Evolutionary conservation across 352 stramenopile genomes (phyloP), one percentile per base, ranked within the genome.

Genomic region (Phytophthora cajani): DNA sequence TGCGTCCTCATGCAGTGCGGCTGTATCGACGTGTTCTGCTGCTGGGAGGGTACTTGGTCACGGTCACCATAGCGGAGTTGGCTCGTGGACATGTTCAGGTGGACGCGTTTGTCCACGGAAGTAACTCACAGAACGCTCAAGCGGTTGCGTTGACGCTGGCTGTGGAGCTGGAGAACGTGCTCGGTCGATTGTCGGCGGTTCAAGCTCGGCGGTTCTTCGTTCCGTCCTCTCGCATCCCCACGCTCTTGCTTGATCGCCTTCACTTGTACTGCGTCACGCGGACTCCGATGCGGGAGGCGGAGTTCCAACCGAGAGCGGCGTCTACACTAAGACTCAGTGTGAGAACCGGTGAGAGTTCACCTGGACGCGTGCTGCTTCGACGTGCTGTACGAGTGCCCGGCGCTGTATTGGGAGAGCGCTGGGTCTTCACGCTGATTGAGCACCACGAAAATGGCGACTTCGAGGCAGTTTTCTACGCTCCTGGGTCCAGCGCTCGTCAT

Each of bases 61-160:
- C 79, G 0, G 19, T 92, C 25, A 92, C 87, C 9, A 84, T 94
- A 2, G 78, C 79, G 7, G 85, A 94, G 54, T 61, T 92, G 17
- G 82, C 80, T 17, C 83, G 85, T 0, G 79, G 85, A 12, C 80
- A 83, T 19, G 66, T 92, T 14, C 80, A 92, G 58, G 72, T 94
- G 5, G 80, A 94, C 30, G 76, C 76, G 14, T 81, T 85, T 17
- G 60, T 92, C 1, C 85, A 92, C 59, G 62, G 67, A 12, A 72
- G 56, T 47, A 67, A 42, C 49, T 59, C 44, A 10, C 25, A 62
- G 10, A 50, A 64, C 11, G 5, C 40, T 32, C 19, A 78, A 62
- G 19, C 57, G 5, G 56, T 67, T 0, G 19, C 44, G 0, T 59
- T 75, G 49, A 67, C 46, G 14, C 49, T 72, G 0, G 54, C 82